These are phyloP conservation scores for Apiospora aurea DNA, from an alignment of 2,329 filamentous ascomycete genomes.

Conservation along the genomic window DNA sequence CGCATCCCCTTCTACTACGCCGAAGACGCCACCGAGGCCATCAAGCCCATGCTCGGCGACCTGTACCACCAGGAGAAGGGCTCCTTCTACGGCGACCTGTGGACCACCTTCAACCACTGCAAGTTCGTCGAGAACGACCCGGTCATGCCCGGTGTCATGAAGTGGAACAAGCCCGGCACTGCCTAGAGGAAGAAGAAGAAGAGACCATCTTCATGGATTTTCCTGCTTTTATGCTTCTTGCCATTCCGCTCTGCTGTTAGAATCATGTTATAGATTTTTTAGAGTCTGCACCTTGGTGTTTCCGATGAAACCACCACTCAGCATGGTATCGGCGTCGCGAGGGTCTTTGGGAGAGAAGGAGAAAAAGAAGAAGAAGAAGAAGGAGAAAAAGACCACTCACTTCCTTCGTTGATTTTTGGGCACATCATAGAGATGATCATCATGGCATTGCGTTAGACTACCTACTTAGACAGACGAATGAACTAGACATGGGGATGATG, in stretches of 20 bases:
- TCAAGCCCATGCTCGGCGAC: constrained; percentile 54
- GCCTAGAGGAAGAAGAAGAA: not conserved
- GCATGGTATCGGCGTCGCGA: not conserved
- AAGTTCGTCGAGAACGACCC: constrained; percentile 45
- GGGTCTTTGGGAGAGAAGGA: too few species aligned
- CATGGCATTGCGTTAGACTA: constrained; percentile 8
- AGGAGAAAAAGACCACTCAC: not conserved
- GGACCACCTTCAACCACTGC: constrained; percentile 43
- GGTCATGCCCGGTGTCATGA: constrained; percentile 36
- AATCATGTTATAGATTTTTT: not conserved
- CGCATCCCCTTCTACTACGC: constrained; percentile 62
- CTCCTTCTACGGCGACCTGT: constrained; percentile 42
- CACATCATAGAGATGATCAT: not conserved
- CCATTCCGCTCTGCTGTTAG: not conserved
- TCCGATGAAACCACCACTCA: not conserved
- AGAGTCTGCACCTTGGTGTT: not conserved
- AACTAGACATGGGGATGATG: not conserved
- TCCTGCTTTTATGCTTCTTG: not conserved
- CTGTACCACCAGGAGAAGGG: constrained; percentile 50
- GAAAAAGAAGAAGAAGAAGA: too few species aligned
- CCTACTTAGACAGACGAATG: constrained; percentile 7
- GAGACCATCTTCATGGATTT: not conserved
- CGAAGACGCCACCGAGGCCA: constrained; percentile 56
- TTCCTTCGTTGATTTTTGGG: not conserved
- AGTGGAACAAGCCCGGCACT: constrained; percentile 31